Evolutionary conservation across 192 early-diverging fungal species (phyloP).

Genomic region (Coemansia pectinata): DNA sequence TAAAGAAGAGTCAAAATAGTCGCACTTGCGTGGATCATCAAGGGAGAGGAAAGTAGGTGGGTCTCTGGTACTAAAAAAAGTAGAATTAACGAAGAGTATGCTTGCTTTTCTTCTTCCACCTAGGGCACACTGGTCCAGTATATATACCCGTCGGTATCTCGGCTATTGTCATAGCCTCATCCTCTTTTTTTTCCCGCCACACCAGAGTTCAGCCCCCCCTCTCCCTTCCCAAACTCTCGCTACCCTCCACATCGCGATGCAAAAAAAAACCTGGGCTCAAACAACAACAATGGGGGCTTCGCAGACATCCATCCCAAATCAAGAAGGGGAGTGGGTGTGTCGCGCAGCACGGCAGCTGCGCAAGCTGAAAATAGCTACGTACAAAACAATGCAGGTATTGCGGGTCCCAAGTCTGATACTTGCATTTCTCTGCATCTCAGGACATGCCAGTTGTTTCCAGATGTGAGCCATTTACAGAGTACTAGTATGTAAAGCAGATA

Average conservation of each 20-base stretch:
- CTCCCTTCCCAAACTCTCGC: conserved; percentile 8
- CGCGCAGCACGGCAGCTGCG: not conserved
- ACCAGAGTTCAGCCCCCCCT: not conserved
- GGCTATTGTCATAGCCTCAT: not conserved
- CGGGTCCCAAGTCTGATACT: not conserved
- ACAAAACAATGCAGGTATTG: not conserved
- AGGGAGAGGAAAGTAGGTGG: not conserved
- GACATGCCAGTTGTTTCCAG: not conserved
- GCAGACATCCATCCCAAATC: conserved; percentile 5
- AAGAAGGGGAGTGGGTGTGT: not conserved
- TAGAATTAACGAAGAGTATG: not conserved
- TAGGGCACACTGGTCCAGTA: not conserved
- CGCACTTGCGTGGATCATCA: not conserved
- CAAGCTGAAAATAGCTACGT: not conserved
- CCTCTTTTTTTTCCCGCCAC: conserved; percentile 2
- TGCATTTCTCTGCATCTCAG: not conserved
- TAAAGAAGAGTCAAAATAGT: not conserved
- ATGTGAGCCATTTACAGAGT: conserved; percentile 1
- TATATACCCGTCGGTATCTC: not conserved
- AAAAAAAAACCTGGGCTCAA: not conserved
- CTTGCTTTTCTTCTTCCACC: not conserved
- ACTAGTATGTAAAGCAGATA: not conserved
- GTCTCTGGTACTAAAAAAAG: not conserved
- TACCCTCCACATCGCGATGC: conserved; percentile 2
- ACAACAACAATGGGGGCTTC: conserved; percentile 6